Conservation (phyloP, 352 stramenopile species). For the Pythium myriotylum region DNA sequence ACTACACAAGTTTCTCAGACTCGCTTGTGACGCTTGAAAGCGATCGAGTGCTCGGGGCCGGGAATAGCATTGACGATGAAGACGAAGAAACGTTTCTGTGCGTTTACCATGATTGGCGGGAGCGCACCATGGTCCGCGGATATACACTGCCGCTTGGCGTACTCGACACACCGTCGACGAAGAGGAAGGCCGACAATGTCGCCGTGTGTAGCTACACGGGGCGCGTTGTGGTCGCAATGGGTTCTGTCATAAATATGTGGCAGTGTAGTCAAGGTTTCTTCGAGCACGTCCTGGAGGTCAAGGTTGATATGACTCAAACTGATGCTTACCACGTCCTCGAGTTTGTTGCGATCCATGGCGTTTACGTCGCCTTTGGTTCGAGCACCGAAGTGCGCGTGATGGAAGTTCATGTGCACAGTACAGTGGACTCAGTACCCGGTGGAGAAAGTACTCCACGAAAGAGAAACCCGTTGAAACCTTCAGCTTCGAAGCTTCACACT, state of each 20-base stretch:
- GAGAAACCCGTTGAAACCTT: background rate
- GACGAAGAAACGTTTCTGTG: slow-evolving; percentile 82
- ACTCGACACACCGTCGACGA: slow-evolving; percentile 56
- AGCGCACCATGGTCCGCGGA: slow-evolving; percentile 73
- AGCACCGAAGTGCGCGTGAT: slow-evolving; percentile 80
- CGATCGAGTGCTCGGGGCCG: slow-evolving; percentile 20
- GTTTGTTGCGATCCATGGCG: slow-evolving; percentile 79
- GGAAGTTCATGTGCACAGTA: slow-evolving; percentile 73
- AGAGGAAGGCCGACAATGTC: slow-evolving; percentile 64
- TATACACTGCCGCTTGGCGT: slow-evolving; percentile 84
- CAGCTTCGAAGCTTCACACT: background rate
- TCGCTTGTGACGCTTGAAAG: slow-evolving; percentile 86
- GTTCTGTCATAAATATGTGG: slow-evolving; percentile 81
- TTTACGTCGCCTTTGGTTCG: slow-evolving; percentile 77
- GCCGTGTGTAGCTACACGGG: slow-evolving; percentile 86
- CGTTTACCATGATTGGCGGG: slow-evolving; percentile 88
- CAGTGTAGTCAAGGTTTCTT: slow-evolving; percentile 86
- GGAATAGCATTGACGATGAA: slow-evolving; percentile 26
- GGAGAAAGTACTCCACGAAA: background rate
- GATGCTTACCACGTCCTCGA: slow-evolving; percentile 73
- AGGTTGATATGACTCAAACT: slow-evolving; percentile 76
- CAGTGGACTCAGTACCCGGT: slow-evolving; percentile 32
- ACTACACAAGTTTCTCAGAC: slow-evolving; percentile 88
- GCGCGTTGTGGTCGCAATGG: slow-evolving; percentile 76
- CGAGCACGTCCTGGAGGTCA: slow-evolving; percentile 88